Evolutionary conservation across 2,329 filamentous ascomycete species (phyloP).

Genomic region (Trichoderma brevicompactum): DNA sequence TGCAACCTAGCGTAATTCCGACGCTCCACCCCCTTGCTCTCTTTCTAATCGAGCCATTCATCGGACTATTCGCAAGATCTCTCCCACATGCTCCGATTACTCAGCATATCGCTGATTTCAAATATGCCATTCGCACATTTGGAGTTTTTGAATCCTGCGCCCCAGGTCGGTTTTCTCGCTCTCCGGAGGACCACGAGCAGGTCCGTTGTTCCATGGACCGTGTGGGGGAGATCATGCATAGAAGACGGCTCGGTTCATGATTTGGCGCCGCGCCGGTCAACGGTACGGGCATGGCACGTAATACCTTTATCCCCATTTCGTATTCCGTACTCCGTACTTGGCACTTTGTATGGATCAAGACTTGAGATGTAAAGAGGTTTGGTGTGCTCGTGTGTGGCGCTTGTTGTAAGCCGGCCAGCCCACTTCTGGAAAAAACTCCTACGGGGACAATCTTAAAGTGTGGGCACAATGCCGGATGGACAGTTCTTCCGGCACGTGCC

Average conservation of each 20-base stretch:
- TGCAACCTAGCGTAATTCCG: background rate
- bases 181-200: background rate
- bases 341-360: background rate
- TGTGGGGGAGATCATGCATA: background rate
- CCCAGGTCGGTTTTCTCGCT: conserved; percentile 4
- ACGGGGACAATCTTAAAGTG: background rate
- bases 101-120: conserved; percentile 11
- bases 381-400: conserved; percentile 13
- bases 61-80: background rate
- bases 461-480: background rate
- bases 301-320: conserved; percentile 1
- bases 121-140: background rate
- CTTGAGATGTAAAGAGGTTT: background rate
- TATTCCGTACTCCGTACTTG: background rate
- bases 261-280: conserved; percentile 11
- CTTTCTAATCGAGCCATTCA: too few species aligned
- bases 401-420: background rate
- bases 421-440: background rate
- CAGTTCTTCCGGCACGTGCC: conserved; percentile 16
- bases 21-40: background rate
- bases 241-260: conserved; percentile 16
- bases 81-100: conserved; percentile 10
- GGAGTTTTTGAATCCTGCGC: background rate
- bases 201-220: background rate
- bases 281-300: background rate